Percentiles rank a stretch among this genome's conserved stretches.
Conservation (phyloP, 352 stramenopile species). For the Pythium dissotocum region DNA sequence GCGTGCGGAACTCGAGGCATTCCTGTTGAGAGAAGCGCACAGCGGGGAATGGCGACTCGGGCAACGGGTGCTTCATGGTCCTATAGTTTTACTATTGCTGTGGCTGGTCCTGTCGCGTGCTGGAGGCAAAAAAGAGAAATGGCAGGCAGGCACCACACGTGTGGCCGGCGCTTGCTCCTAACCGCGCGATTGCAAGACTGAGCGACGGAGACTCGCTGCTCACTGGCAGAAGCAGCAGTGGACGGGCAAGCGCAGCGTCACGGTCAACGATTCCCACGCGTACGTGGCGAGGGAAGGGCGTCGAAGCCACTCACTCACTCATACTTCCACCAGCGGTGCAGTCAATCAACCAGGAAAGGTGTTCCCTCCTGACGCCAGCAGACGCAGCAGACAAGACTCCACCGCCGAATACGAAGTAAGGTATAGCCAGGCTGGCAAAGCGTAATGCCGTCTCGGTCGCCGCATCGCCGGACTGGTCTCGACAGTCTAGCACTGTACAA, state of each 20-base stretch:
- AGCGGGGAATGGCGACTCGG: constrained; percentile 16
- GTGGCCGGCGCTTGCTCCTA: neutral
- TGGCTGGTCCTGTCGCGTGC: constrained; percentile 5
- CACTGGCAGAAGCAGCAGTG: neutral
- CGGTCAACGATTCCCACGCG: neutral
- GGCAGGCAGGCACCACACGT: neutral
- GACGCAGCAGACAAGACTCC: neutral
- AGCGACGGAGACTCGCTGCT: neutral
- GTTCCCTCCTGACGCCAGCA: constrained; percentile 1
- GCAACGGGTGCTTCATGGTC: constrained; percentile 19
- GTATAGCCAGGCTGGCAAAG: neutral
- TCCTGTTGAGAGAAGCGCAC: constrained; percentile 12
- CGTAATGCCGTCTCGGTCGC: neutral
- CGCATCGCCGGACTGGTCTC: neutral
- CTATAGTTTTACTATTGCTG: neutral
- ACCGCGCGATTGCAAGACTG: neutral
- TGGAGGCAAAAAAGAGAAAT: neutral
- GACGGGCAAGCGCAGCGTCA: neutral
- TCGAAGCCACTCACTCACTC: neutral
- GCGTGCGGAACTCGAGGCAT: constrained; percentile 9
- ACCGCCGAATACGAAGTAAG: neutral
- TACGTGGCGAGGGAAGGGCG: neutral
- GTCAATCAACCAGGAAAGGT: neutral
- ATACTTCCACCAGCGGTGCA: neutral
- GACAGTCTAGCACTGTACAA: neutral